Percentiles rank a stretch among this genome's conserved stretches.
Conservation (phyloP, 2,329 filamentous ascomycete species). For the Trichoderma sp. region DNA sequence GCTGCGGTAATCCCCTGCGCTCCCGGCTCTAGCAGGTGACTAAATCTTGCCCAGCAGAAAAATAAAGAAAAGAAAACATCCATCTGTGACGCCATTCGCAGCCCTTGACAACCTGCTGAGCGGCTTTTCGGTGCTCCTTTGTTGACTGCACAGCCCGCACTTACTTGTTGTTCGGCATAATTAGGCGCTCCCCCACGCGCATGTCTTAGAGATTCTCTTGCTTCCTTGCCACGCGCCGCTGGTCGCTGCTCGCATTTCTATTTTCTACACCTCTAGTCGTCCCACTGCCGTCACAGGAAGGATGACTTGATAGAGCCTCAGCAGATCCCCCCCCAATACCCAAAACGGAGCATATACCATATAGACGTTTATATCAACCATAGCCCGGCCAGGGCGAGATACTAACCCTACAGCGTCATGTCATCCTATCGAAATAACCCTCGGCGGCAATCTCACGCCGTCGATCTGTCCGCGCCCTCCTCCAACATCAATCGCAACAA, state of each 20-base stretch:
- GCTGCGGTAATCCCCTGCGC: constrained; percentile 27
- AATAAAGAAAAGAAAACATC: constrained; percentile 19
- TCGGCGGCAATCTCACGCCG: constrained; percentile 58
- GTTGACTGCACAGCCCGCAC: neutral
- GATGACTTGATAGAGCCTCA: constrained; percentile 37
- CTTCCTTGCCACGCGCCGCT: constrained; percentile 28
- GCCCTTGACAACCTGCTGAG: constrained; percentile 9
- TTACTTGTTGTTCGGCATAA: constrained; percentile 17
- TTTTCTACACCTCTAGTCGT: constrained; percentile 6
- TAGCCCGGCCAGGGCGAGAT: constrained; percentile 30
- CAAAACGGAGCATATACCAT: constrained; percentile 21
- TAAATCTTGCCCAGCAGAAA: neutral
- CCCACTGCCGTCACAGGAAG: constrained; percentile 34
- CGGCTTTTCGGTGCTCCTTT: constrained; percentile 4
- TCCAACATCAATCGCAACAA: constrained; percentile 59
- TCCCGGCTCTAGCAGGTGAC: constrained; percentile 17
- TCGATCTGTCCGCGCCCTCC: constrained; percentile 46
- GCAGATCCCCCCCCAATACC: constrained; percentile 28
- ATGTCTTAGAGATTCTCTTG: constrained; percentile 31
- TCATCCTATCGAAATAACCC: constrained; percentile 62
- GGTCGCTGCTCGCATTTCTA: constrained; percentile 26
- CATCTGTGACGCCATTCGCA: constrained; percentile 23
- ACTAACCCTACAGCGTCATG: constrained; percentile 31
- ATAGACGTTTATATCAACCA: constrained; percentile 9
- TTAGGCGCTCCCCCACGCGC: constrained; percentile 19